Conservation (phyloP, 108 stramenopile genomes). For the Bacterosira constricta region DNA sequence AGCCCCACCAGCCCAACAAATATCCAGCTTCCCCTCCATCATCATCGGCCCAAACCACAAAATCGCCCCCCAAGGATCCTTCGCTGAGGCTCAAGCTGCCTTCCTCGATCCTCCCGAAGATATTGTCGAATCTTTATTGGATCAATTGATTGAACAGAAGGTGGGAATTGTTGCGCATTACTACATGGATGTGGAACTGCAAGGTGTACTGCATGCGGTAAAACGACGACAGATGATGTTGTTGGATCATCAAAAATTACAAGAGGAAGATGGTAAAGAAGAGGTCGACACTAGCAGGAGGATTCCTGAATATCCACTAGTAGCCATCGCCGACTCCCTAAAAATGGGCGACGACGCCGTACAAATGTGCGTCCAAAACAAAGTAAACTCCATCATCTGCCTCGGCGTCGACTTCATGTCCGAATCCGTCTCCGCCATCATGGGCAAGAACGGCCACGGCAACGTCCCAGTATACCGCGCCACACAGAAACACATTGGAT, state of each 20-base stretch:
- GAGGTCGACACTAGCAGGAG: neutral
- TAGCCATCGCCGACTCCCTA: conserved; percentile 92
- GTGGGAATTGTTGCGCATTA: conserved; percentile 95
- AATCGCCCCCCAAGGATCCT: conserved; percentile 71
- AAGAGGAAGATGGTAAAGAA: conserved; percentile 7
- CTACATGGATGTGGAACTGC: conserved; percentile 98
- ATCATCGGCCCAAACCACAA: conserved; percentile 61
- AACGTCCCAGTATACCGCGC: conserved; percentile 90
- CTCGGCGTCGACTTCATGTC: conserved; percentile 97
- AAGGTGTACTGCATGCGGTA: conserved; percentile 84
- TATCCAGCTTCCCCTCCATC: conserved; percentile 69
- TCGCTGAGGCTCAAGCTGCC: conserved; percentile 88
- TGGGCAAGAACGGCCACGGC: conserved; percentile 71
- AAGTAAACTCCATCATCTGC: conserved; percentile 68
- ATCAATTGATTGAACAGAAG: conserved; percentile 60
- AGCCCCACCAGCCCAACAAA: conserved; percentile 37
- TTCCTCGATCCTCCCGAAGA: conserved; percentile 81
- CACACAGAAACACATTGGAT: conserved; percentile 74
- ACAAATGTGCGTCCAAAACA: conserved; percentile 69
- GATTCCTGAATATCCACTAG: conserved; percentile 44
- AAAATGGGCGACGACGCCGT: conserved; percentile 96
- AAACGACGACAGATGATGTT: conserved; percentile 38
- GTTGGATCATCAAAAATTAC: neutral
- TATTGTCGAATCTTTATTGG: conserved; percentile 60
- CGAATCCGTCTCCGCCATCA: conserved; percentile 86